Conservation (phyloP, 306 rosid genomes). For the Elaeagnus macrophylla region DNA sequence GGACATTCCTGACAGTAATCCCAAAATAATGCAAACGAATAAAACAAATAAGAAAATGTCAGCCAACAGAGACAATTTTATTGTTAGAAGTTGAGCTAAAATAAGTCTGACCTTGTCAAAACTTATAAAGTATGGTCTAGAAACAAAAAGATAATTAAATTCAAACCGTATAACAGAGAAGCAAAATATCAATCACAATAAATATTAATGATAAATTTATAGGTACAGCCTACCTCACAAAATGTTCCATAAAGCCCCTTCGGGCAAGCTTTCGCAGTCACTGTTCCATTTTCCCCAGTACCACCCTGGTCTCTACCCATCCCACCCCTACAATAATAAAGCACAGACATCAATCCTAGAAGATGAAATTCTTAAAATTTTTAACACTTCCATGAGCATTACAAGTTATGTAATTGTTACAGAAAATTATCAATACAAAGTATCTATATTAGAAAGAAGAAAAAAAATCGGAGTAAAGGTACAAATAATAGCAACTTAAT, state of each 20-base stretch:
- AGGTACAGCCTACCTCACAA: slow-evolving; percentile 67
- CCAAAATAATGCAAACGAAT: slow-evolving; percentile 11
- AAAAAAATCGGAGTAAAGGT: too few species aligned
- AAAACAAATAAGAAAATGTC: not conserved
- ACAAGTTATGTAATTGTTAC: too few species aligned
- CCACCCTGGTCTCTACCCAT: slow-evolving; percentile 49
- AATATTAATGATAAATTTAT: too few species aligned
- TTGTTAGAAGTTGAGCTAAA: too few species aligned
- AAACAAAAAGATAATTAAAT: too few species aligned
- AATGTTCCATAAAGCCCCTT: slow-evolving; percentile 82
- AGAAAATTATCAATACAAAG: too few species aligned
- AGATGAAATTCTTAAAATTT: not conserved
- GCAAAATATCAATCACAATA: slow-evolving; percentile 5
- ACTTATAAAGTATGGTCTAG: too few species aligned
- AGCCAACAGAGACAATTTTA: too few species aligned
- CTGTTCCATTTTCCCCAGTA: slow-evolving; percentile 69
- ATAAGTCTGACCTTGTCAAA: too few species aligned
- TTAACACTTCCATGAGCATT: too few species aligned
- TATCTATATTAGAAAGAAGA: too few species aligned
- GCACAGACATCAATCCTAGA: slow-evolving; percentile 3
- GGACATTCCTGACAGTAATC: slow-evolving; percentile 77
- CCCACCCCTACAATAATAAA: slow-evolving; percentile 68
- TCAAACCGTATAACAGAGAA: not conserved
- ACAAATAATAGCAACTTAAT: too few species aligned
- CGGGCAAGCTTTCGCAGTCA: slow-evolving; percentile 83